Conservation (phyloP, 2,329 filamentous ascomycete genomes). For the Sporothrix sp. region DNA sequence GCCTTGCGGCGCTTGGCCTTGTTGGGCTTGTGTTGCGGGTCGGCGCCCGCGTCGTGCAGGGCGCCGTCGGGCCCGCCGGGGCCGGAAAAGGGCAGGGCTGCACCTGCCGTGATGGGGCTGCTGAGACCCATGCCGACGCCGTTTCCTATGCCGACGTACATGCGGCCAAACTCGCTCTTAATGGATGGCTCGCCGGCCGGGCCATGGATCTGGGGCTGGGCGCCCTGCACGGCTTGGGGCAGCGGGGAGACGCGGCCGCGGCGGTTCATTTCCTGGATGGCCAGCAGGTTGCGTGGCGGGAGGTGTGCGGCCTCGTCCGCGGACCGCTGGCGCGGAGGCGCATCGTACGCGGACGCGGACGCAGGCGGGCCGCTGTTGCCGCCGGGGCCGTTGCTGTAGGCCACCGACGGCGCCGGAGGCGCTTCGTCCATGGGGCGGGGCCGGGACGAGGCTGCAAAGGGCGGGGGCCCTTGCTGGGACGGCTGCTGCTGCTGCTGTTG, state of each 20-base stretch:
- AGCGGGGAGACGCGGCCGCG: conserved; percentile 78
- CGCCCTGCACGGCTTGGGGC: conserved; percentile 88
- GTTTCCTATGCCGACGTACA: conserved; percentile 83
- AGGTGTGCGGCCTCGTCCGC: conserved; percentile 48
- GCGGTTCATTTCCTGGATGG: conserved; percentile 69
- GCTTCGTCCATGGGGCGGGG: conserved; percentile 37
- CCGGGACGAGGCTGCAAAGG: conserved; percentile 23
- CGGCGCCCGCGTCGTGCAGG: conserved; percentile 35
- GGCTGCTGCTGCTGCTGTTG: conserved; percentile 27
- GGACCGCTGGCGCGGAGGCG: conserved; percentile 29
- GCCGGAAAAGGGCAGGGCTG: conserved; percentile 36
- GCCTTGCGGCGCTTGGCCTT: conserved; percentile 55
- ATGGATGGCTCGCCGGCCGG: conserved; percentile 78
- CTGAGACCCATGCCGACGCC: conserved; percentile 41
- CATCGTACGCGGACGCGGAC: conserved; percentile 28
- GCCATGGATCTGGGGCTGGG: conserved; percentile 68
- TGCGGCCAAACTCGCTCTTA: conserved; percentile 88
- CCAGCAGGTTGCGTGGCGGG: conserved; percentile 59
- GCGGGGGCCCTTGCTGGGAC: conserved; percentile 16
- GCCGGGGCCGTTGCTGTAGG: conserved; percentile 33
- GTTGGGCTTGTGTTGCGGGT: conserved; percentile 29
- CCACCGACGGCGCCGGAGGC: conserved; percentile 40
- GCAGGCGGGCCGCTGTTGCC: background rate
- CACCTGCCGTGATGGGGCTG: conserved; percentile 38
- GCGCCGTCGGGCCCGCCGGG: conserved; percentile 23